A percentile compares a stretch with the other conserved stretches of the same genome.
Evolutionary conservation across 371 early-diverging fungal species (phyloP).

Genomic region (Mortierella sp.): DNA sequence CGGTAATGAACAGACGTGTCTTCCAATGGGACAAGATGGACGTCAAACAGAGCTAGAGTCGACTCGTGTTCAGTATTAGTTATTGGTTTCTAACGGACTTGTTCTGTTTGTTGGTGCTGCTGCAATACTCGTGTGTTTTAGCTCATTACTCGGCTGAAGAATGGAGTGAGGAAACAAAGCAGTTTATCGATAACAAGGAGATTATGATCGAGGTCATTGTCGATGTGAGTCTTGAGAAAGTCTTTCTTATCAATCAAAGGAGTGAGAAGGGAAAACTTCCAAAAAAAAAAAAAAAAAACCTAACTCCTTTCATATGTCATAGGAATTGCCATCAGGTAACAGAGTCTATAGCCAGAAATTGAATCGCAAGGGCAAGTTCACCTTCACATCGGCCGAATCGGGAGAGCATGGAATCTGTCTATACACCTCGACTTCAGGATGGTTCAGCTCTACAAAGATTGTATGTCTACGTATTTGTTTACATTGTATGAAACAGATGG

Average conservation of each 20-base stretch:
- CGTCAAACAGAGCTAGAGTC: background rate
- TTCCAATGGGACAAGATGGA: background rate
- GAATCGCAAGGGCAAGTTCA: slow-evolving; percentile 81
- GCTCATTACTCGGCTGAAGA: slow-evolving; percentile 88
- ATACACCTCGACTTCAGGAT: slow-evolving; percentile 67
- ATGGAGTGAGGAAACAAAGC: slow-evolving; percentile 73
- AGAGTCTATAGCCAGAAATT: slow-evolving; percentile 82
- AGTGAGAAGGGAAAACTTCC: background rate
- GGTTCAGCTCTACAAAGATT: slow-evolving; percentile 60
- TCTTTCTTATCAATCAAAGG: background rate
- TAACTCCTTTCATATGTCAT: background rate
- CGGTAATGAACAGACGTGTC: slow-evolving; percentile 60
- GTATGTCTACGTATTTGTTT: slow-evolving; percentile 7
- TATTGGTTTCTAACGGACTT: background rate
- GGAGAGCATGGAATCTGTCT: slow-evolving; percentile 95
- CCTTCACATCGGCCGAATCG: slow-evolving; percentile 88
- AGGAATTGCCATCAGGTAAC: slow-evolving; percentile 70
- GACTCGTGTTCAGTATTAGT: background rate
- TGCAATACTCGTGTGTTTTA: slow-evolving; percentile 25
- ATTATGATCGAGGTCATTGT: slow-evolving; percentile 81
- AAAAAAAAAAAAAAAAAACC: background rate
- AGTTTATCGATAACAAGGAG: slow-evolving; percentile 82
- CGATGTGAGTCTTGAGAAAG: slow-evolving; percentile 14
- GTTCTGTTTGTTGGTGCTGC: background rate
- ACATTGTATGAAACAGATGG: background rate